phyloP scores from a whole-genome alignment of 306 rosid species.

The Quercus wislizeni region DNA sequence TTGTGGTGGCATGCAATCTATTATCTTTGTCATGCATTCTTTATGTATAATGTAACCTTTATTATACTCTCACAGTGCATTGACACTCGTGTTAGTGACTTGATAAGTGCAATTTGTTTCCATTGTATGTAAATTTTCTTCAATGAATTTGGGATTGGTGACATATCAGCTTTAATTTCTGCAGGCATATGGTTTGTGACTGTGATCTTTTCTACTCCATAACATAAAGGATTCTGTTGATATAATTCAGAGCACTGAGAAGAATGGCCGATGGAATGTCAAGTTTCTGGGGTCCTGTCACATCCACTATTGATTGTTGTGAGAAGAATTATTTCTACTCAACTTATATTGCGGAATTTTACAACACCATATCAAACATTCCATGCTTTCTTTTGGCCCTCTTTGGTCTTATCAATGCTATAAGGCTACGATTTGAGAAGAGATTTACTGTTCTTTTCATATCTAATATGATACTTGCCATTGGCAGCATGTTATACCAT shows the following conservation, averaged over 20 bases:
- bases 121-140: neutral
- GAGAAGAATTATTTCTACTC: slow-evolving; percentile 76
- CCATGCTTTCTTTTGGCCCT: slow-evolving; percentile 85
- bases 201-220: slow-evolving; percentile 31
- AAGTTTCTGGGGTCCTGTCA: slow-evolving; percentile 94
- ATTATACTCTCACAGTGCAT: neutral
- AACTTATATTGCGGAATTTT: slow-evolving; percentile 87
- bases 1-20: neutral
- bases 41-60: neutral
- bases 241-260: slow-evolving; percentile 19
- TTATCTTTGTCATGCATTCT: neutral
- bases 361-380: slow-evolving; percentile 77
- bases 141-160: neutral
- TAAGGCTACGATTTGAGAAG: slow-evolving; percentile 88
- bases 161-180: slow-evolving; percentile 11
- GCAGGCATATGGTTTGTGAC: slow-evolving; percentile 40
- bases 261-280: slow-evolving; percentile 65
- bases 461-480: slow-evolving; percentile 81
- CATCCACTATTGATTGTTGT: slow-evolving; percentile 78
- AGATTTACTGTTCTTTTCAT: slow-evolving; percentile 88
- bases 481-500: slow-evolving; percentile 91
- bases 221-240: slow-evolving; percentile 12
- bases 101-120: neutral
- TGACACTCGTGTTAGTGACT: neutral
- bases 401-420: slow-evolving; percentile 79